Evolutionary conservation across 1,284 basidiomycete genomes (phyloP).

Genomic region (Ceratobasidium sp.): DNA sequence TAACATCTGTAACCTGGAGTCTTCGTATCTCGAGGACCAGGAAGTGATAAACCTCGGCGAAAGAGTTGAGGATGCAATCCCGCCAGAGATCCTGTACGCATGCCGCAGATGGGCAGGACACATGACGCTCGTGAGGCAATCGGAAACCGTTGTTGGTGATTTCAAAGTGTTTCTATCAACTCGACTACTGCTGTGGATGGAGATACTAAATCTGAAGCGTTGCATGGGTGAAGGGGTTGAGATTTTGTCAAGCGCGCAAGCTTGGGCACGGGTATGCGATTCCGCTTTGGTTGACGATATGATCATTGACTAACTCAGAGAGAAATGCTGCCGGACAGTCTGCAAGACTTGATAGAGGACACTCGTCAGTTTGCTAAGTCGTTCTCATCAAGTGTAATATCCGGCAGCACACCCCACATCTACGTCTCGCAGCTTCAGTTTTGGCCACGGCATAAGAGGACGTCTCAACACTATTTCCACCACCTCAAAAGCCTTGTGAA

Average conservation of each 20-base stretch:
- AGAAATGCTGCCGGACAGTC: too few species aligned
- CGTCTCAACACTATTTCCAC: background rate
- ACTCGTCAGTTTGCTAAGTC: background rate
- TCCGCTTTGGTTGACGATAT: background rate
- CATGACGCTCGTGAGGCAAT: background rate
- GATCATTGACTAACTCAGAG: too few species aligned
- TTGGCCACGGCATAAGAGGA: background rate
- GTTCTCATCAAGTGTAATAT: background rate
- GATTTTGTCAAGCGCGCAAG: background rate
- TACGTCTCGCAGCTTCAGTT: background rate
- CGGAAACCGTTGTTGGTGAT: background rate
- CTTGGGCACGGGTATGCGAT: background rate
- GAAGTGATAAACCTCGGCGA: background rate
- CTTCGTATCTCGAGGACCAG: background rate
- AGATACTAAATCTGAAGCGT: background rate
- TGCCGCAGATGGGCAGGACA: background rate
- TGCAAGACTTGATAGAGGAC: background rate
- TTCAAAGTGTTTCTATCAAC: background rate
- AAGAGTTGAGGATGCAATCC: background rate
- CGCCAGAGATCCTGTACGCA: background rate
- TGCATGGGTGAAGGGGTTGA: background rate
- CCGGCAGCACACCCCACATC: constrained; percentile 1
- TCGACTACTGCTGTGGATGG: background rate
- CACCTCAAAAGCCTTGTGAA: background rate
- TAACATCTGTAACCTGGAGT: background rate